A percentile compares a stretch with the other conserved stretches of the same genome.
Conservation (phyloP, 2,329 filamentous ascomycete genomes). For the Neofusicoccum parvum region DNA sequence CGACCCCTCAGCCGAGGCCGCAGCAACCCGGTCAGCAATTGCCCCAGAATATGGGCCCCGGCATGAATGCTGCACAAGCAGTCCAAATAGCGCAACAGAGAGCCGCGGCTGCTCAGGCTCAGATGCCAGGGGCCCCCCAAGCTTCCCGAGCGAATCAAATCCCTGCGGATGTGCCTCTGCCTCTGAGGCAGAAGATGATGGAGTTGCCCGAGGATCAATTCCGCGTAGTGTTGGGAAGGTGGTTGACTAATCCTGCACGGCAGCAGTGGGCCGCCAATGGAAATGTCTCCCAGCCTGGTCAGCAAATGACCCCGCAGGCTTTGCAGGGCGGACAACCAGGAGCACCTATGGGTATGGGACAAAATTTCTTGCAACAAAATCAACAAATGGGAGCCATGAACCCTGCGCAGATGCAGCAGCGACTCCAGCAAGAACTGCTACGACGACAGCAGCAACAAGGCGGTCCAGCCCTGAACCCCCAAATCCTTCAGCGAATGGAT, state of each 20-base stretch:
- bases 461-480: conserved; percentile 29
- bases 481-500: conserved; percentile 37
- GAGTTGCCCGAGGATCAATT: conserved; percentile 39
- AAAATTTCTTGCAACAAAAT: conserved; percentile 33
- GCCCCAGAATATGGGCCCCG: conserved; percentile 30
- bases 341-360: conserved; percentile 32
- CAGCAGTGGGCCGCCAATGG: neutral
- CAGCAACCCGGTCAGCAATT: conserved; percentile 39
- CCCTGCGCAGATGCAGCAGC: conserved; percentile 24
- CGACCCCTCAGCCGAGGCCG: conserved; percentile 38
- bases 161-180: conserved; percentile 33
- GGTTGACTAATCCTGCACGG: neutral
- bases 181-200: conserved; percentile 36
- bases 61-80: conserved; percentile 32
- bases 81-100: conserved; percentile 40
- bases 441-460: conserved; percentile 29
- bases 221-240: conserved; percentile 14
- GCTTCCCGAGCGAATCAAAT: conserved; percentile 38
- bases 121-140: conserved; percentile 32
- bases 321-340: conserved; percentile 29
- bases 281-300: conserved; percentile 28
- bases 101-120: conserved; percentile 30
- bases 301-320: conserved; percentile 35
- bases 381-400: conserved; percentile 5
- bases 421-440: conserved; percentile 17